Base-by-base conservation (phyloP, 768 basidiomycete species). In the Boletus sp. region DNA sequence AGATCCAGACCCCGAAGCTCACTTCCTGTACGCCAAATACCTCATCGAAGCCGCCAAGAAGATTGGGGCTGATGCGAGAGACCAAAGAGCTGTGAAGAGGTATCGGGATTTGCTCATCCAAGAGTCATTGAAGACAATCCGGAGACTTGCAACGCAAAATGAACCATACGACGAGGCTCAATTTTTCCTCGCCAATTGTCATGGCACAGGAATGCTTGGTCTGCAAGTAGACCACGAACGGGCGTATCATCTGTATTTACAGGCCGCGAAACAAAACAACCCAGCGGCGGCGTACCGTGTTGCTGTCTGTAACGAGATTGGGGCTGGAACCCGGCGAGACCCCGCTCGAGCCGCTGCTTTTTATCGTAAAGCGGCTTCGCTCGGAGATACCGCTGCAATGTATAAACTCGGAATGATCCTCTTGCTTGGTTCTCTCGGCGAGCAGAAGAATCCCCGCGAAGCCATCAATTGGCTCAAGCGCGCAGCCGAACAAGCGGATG, bases 381-480 rank as follows among this genome's bases (percentile, higher is more conserved):
- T 98, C 36, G 95, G 95, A 18, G 97, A 98, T 71, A 98, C 96
- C 0, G 87, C 96, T 29, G 97, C 94, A 4, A 99, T 98, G 97
- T 98, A 97, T 78, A 98, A 98, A 73, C 85, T 99, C n/a, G 94
- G 94, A n/a, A 95, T 97, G 89, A 90, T 98, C 60, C 80, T 97
- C 32, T 79, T 98, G 20, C 83, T 91, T 36, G 96, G 95, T 11
- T 74, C 85, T 15, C 80, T 98, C 5, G 89, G 86, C 28, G 92
- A 95, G 71, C 83, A 80, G 54, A 86, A 83, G 60, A 97, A 97
- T 69, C 86, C 86, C 2, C 84, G 94, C 33, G 97, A 99, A 69
- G 95, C 94, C 7, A 84, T 96, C 62, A 88, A 86, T 56, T 99
- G 97, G 97, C 78, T 99, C 54, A 88, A 89, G 64, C 84, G 94